Conservation (phyloP, 2,329 filamentous ascomycete species). For the Aphanocladium album region DNA sequence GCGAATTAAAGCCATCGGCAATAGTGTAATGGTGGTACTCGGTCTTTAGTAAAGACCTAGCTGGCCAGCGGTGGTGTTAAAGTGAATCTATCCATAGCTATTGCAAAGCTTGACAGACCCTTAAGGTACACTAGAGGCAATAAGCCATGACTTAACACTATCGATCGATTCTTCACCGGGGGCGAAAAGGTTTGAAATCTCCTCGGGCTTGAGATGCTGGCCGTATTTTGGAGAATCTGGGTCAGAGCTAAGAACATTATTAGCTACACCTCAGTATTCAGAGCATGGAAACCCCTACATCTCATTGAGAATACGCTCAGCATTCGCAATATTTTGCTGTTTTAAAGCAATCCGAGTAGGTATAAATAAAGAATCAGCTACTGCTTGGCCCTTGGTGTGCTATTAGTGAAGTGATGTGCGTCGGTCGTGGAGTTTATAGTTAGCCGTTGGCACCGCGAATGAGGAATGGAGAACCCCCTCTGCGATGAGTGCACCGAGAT, state of each 20-base stretch:
- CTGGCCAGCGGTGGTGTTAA: conserved; percentile 11
- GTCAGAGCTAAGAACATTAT: conserved; percentile 2
- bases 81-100: conserved; percentile 40
- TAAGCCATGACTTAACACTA: conserved; percentile 49
- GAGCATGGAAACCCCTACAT: background rate
- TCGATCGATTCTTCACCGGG: conserved; percentile 37
- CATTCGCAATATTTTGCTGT: background rate
- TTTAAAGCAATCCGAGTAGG: background rate
- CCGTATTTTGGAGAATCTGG: background rate
- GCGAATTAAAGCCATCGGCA: conserved; percentile 22
- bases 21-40: conserved; percentile 48
- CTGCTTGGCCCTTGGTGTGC: too few relatives aligned
- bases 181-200: background rate
- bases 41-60: conserved; percentile 47
- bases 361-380: background rate
- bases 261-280: too few relatives aligned
- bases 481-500: too few relatives aligned
- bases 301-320: too few relatives aligned
- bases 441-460: too few relatives aligned
- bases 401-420: too few relatives aligned
- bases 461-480: too few relatives aligned
- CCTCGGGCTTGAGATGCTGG: background rate
- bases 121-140: conserved; percentile 41
- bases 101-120: conserved; percentile 43
- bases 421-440: too few relatives aligned